Percentiles rank a stretch among this genome's conserved stretches.
Conservation (phyloP, 345 rosid genomes). For the Garcia nutans region DNA sequence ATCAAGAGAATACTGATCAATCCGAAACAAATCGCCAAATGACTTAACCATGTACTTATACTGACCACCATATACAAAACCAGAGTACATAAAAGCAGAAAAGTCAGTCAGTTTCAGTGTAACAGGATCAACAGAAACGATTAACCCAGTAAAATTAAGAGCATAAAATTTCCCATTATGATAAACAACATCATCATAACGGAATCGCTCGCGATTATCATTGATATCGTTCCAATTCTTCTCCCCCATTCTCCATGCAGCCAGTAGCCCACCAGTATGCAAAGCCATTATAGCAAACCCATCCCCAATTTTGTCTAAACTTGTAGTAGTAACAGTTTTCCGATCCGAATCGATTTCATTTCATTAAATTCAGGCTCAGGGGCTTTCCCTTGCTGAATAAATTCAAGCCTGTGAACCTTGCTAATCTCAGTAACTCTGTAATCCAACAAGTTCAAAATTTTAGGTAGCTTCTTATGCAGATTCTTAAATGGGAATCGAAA, state of each 20-base stretch:
- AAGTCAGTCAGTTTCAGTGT: neutral
- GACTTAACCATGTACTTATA: conserved; percentile 26
- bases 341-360: neutral
- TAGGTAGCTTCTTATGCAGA: conserved; percentile 1
- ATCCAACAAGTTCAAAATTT: conserved; percentile 17
- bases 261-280: too few relatives aligned
- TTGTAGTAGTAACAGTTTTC: neutral
- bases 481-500: neutral
- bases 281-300: too few relatives aligned
- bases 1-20: conserved; percentile 14
- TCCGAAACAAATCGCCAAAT: conserved; percentile 16
- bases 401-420: conserved; percentile 10
- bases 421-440: conserved; percentile 22
- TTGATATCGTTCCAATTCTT: too few relatives aligned
- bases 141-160: conserved; percentile 13
- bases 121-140: conserved; percentile 15
- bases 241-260: too few relatives aligned
- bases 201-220: too few relatives aligned
- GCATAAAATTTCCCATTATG: neutral
- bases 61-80: conserved; percentile 15
- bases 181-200: neutral
- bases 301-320: too few relatives aligned
- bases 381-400: neutral
- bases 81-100: neutral
- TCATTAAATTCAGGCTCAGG: neutral